Conservation (phyloP, 2,329 filamentous ascomycete species). For the Podosphaera leucotricha region DNA sequence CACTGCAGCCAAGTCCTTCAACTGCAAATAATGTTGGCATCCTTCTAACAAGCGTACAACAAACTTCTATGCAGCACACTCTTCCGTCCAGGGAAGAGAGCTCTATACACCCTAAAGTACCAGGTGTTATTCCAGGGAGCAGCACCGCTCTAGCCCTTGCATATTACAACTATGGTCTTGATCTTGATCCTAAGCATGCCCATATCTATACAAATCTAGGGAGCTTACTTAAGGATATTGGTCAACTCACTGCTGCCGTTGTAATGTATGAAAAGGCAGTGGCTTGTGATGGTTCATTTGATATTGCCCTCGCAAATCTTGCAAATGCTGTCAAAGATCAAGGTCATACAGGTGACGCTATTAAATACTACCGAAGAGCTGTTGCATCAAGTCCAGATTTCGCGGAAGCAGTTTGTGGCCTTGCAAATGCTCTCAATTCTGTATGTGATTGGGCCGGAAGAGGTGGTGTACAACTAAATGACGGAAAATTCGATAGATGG, state of each 20-base stretch:
- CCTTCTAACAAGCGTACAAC: conserved; percentile 80
- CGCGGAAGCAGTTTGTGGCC: conserved; percentile 84
- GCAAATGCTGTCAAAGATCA: conserved; percentile 97
- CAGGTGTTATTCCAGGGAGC: conserved; percentile 64
- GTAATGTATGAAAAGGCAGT: conserved; percentile 95
- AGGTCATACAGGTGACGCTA: conserved; percentile 76
- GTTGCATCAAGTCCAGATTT: conserved; percentile 87
- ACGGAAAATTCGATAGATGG: conserved; percentile 64
- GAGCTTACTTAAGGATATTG: conserved; percentile 86
- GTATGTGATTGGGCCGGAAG: conserved; percentile 87
- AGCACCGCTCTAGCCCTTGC: conserved; percentile 69
- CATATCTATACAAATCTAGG: conserved; percentile 94
- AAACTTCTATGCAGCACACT: conserved; percentile 23
- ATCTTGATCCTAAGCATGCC: conserved; percentile 69
- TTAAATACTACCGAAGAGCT: conserved; percentile 72
- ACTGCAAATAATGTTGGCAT: conserved; percentile 98
- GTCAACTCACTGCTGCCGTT: conserved; percentile 74
- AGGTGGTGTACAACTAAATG: conserved; percentile 57
- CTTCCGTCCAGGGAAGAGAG: conserved; percentile 12
- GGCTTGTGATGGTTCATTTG: conserved; percentile 75
- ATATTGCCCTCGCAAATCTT: conserved; percentile 88
- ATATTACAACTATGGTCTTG: conserved; percentile 88
- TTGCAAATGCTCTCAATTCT: conserved; percentile 86
- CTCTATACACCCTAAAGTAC: conserved; percentile 27
- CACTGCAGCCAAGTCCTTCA: conserved; percentile 83